Base-by-base conservation (phyloP, 2,329 filamentous ascomycete species). In the Sclerotiophoma versabilis region DNA sequence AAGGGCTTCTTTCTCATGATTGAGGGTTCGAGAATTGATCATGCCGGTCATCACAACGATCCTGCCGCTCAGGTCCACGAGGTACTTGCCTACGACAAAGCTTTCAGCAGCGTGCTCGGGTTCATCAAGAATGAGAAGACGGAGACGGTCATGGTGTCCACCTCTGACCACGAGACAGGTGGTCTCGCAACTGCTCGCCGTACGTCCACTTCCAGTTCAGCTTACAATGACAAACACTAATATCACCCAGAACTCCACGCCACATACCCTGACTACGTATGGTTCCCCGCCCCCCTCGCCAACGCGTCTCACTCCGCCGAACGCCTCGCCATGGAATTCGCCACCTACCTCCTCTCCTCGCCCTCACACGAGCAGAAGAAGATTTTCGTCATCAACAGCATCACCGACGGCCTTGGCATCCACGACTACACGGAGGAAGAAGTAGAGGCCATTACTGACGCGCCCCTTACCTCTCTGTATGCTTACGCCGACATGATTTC, bases 1-100 rank as follows among this genome's bases (percentile, higher is more conserved):
- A 87, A 96, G 75, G 95, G 95, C 4, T 99, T 98, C 81, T 99
- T 99, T 77, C 81, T 99, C 65, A 96, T 99, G 93, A 96, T 99
- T 57, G 95, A 99, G 76, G 95, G 93, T 4, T 96, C 91, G 66
- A 84, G 95, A 34, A 98, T 99, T 66, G 95, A 99, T 69, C 95
- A 99, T 72, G 93, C 95, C 4, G 95, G 92, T 42, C 82, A 84
- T 61, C 80, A 79, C 65, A 84, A 83, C 60, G 82, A 84, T 59
- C 80, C 82, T 4, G 80, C 79, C 15, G 81, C 80, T 14, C 82
- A 84, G 61, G 79, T 84, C 25, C 88, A 91, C 64, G 95, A 99
- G 76, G 93, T 99, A 0, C 81, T 98, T n/a, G 93, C 92, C 45
- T 99, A 96, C 68, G 95, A 99, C 80, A 87, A 84, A 74, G 84